Evolutionary conservation across 2,329 filamentous ascomycete genomes (phyloP).

Genomic region (Paecilomyces sp.): DNA sequence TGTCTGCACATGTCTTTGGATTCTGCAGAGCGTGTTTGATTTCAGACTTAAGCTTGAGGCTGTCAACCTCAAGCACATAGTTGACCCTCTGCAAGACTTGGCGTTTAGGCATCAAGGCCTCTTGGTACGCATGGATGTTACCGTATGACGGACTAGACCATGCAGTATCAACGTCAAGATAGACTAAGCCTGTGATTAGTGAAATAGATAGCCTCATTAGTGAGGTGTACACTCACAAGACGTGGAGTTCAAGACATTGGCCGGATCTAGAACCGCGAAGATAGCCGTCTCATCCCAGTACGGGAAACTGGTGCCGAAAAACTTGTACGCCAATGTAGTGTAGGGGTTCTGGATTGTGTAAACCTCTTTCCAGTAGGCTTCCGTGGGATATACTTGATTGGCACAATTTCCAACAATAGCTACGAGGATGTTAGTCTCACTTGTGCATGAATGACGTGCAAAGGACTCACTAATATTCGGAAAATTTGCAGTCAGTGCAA

Average conservation of each 20-base stretch:
- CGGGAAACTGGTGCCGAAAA: constrained; percentile 35
- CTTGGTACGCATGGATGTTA: constrained; percentile 39
- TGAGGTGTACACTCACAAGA: constrained; percentile 12
- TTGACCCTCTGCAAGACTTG: constrained; percentile 29
- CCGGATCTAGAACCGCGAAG: constrained; percentile 29
- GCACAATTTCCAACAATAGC: constrained; percentile 40
- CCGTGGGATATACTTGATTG: constrained; percentile 39
- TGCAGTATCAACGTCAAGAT: constrained; percentile 36
- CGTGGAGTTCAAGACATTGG: constrained; percentile 31
- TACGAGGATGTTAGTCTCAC: neutral
- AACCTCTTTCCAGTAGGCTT: constrained; percentile 33
- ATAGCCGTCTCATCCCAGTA: constrained; percentile 44
- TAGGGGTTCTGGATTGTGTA: constrained; percentile 31
- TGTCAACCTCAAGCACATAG: constrained; percentile 34
- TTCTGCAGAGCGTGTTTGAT: constrained; percentile 30
- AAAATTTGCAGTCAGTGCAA: constrained; percentile 42
- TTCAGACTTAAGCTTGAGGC: constrained; percentile 23
- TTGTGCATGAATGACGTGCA: neutral
- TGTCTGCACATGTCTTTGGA: constrained; percentile 10
- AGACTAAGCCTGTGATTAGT: constrained; percentile 13
- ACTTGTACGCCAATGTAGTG: constrained; percentile 28
- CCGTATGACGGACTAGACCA: constrained; percentile 36
- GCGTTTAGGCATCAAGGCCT: constrained; percentile 29
- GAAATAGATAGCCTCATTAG: no score
- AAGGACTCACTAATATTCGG: constrained; percentile 28